These are phyloP conservation scores for Tylopilus rubrobrunneus DNA, from an alignment of 768 basidiomycete species.

Conservation along the genomic window DNA sequence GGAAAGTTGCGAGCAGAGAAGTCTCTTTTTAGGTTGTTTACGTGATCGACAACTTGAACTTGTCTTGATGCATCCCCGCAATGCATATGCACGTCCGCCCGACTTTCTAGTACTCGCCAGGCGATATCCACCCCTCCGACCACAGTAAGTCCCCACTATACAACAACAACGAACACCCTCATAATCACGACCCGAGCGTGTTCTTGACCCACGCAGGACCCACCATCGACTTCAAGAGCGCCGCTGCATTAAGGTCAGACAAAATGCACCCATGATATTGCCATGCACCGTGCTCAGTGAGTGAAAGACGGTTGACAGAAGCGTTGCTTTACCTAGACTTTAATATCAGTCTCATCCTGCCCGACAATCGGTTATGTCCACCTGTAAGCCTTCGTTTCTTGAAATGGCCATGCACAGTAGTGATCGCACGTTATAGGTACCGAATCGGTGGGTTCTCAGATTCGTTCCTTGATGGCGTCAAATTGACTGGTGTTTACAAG, in stretches of 20 bases:
- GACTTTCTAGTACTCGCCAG: constrained; percentile 61
- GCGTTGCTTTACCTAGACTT: constrained; percentile 79
- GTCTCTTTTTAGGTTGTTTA: too few relatives aligned
- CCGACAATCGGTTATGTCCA: constrained; percentile 77
- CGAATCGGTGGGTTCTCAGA: constrained; percentile 53
- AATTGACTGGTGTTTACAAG: constrained; percentile 33
- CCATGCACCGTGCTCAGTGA: constrained; percentile 7
- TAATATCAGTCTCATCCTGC: constrained; percentile 54
- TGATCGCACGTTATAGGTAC: constrained; percentile 44
- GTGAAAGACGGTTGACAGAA: constrained; percentile 66
- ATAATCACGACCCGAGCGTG: constrained; percentile 20
- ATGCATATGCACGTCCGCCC: constrained; percentile 43
- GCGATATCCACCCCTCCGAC: constrained; percentile 51
- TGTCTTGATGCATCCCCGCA: constrained; percentile 42
- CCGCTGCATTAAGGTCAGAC: constrained; percentile 61
- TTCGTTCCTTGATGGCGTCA: neutral
- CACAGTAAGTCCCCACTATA: constrained; percentile 41
- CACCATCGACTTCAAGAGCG: constrained; percentile 74
- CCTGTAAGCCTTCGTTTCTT: constrained; percentile 51
- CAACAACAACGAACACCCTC: neutral
- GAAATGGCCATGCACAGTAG: neutral
- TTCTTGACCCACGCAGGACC: constrained; percentile 26
- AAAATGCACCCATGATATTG: neutral
- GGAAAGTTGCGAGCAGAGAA: too few relatives aligned
- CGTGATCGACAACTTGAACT: too few relatives aligned